Conservation (phyloP, 495 filamentous ascomycete genomes). For the Penicillium ucsense region DNA sequence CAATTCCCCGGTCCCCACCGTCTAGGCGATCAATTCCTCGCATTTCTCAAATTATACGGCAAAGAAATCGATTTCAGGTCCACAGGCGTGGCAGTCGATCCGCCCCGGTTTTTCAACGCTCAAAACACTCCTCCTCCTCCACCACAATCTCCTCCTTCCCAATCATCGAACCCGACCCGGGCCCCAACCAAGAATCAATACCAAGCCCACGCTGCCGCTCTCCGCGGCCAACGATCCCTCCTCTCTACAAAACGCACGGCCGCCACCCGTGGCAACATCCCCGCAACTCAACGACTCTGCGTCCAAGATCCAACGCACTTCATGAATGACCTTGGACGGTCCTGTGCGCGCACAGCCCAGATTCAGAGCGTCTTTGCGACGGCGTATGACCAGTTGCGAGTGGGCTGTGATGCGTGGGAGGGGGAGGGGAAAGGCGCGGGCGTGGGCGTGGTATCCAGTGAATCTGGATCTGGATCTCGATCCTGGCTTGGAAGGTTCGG, state of each 20-base stretch:
- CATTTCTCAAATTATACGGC: slow-evolving; percentile 42
- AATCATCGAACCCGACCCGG: no score
- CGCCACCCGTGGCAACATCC: slow-evolving; percentile 14
- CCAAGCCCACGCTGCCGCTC: slow-evolving; percentile 6
- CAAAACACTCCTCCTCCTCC: no score
- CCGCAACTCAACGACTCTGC: slow-evolving; percentile 29
- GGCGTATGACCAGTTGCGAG: slow-evolving; percentile 15
- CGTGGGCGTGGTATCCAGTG: no score
- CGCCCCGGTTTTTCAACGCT: slow-evolving; percentile 31
- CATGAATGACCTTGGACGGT: slow-evolving; percentile 44
- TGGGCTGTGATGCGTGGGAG: slow-evolving; percentile 15
- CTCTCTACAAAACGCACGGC: slow-evolving; percentile 28
- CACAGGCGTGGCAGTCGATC: slow-evolving; percentile 42
- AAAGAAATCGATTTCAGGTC: slow-evolving; percentile 30
- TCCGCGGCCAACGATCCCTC: slow-evolving; percentile 32
- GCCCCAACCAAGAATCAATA: no score
- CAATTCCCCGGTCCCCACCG: slow-evolving; percentile 17
- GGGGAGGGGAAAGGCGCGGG: not conserved
- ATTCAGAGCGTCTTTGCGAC: slow-evolving; percentile 19
- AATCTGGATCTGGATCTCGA: no score
- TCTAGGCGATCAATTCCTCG: slow-evolving; percentile 35
- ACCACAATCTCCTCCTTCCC: no score
- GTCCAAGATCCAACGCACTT: slow-evolving; percentile 52
- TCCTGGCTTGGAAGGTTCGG: no score
- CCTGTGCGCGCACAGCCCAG: slow-evolving; percentile 23